These are phyloP conservation scores for Gigaspora rosea DNA, from an alignment of 192 early-diverging fungal species.

Conservation along the genomic window DNA sequence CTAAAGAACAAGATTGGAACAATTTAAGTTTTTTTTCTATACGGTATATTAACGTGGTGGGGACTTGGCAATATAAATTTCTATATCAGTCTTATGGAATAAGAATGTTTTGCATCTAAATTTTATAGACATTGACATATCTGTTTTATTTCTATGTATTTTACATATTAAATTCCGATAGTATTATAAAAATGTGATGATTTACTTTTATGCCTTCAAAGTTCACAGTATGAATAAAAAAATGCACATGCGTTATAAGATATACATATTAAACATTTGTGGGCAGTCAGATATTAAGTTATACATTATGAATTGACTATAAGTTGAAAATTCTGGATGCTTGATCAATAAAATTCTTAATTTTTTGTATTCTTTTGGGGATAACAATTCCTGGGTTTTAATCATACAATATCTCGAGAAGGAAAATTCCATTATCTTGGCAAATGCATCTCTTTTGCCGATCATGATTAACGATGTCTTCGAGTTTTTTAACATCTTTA, in stretches of 20 bases:
- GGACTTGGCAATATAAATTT: slow-evolving; percentile 22
- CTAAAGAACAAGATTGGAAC: slow-evolving; percentile 26
- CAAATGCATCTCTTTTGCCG: too few species aligned
- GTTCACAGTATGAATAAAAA: background rate
- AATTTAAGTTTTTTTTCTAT: slow-evolving; percentile 25
- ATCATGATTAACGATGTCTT: too few species aligned
- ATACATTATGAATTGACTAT: slow-evolving; percentile 20
- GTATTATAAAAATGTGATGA: slow-evolving; percentile 22
- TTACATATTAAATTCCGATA: slow-evolving; percentile 31
- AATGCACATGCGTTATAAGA: slow-evolving; percentile 20
- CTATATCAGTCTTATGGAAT: slow-evolving; percentile 31
- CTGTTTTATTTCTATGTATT: slow-evolving; percentile 24
- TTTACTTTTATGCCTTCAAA: slow-evolving; percentile 28
- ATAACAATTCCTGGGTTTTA: background rate
- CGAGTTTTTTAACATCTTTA: too few species aligned
- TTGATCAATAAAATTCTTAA: background rate
- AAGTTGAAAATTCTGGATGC: background rate
- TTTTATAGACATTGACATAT: slow-evolving; percentile 29
- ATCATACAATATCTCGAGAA: slow-evolving; percentile 1
- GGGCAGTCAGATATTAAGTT: slow-evolving; percentile 24
- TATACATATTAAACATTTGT: slow-evolving; percentile 28
- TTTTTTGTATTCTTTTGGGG: background rate
- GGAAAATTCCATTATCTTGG: too few species aligned
- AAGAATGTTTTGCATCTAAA: slow-evolving; percentile 31
- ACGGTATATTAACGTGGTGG: slow-evolving; percentile 22